Evolutionary conservation across 495 filamentous ascomycete species (phyloP), one percentile per base, ranked within the genome.

Genomic region (Rusavskia elegans): DNA sequence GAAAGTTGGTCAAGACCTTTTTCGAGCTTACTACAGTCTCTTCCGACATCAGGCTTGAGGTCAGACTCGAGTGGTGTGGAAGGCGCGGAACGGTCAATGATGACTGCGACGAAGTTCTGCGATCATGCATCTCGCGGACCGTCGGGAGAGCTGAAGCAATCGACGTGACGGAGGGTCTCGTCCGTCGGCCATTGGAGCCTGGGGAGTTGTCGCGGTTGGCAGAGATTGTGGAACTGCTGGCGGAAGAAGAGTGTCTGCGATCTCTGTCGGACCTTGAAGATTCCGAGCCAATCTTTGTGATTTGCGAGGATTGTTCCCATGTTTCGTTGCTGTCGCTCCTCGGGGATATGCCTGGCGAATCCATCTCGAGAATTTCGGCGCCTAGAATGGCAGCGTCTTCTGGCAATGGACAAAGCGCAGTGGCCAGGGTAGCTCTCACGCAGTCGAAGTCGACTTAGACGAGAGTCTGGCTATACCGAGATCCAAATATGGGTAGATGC

Each of bases 11-110:
- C 13, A 48, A 37, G 25, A 59, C 59, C 30, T 61, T 56, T 36
- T 57, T 55, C n/a, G 59, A 58, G 38, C 56, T 61, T 35, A 61
- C 53, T 27, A 61, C 53, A 1, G 59, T 53, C 42, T 61, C 59
- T 35, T 59, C 59, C 11, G 56, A 53, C 20, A 3, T 19, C 10
- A 54, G 0, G 17, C 39, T 52, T 10, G 44, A 53, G 20, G 8
- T 25, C 14, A 54, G 0, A 20, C 39, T 52, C 8, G 44, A 29
- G 29, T 25, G 14, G 23, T 52, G 50, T 1, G 35, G 20, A 1
- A 20, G 9, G 37, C 2, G 16, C 6, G 23, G 36, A 16, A 29
- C 39, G 9, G 36, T 44, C 21, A 41, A 21, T 5, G 35, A 42
- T 4, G 23, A 21, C 23, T 46, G 44, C 13, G 40, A 38, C 32